phyloP scores from a whole-genome alignment of 2,329 filamentous ascomycete species.

The Ophiostoma tasmaniense region DNA sequence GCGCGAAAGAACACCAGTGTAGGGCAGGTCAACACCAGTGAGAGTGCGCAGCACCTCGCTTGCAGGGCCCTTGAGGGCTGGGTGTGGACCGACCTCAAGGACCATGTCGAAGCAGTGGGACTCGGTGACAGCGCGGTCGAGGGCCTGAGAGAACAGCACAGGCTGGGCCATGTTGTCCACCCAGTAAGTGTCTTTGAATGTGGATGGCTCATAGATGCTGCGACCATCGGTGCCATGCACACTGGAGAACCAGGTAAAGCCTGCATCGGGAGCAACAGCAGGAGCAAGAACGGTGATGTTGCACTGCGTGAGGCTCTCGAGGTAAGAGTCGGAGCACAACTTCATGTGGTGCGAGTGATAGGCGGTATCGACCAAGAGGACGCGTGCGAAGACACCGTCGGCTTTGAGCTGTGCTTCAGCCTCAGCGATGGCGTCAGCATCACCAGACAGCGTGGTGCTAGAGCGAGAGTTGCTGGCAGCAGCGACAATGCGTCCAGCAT shows the following conservation, averaged over 20 bases:
- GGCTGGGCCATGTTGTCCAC: constrained; percentile 26
- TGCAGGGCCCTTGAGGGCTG: constrained; percentile 23
- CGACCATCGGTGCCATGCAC: constrained; percentile 26
- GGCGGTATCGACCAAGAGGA: constrained; percentile 36
- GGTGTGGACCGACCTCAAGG: constrained; percentile 27
- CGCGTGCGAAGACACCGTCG: constrained; percentile 28
- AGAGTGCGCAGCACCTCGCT: constrained; percentile 22
- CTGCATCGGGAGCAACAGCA: constrained; percentile 15
- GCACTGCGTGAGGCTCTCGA: constrained; percentile 25
- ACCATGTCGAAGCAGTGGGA: constrained; percentile 17
- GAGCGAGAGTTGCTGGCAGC: constrained; percentile 28
- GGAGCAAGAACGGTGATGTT: constrained; percentile 21
- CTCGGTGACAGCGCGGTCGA: constrained; percentile 15
- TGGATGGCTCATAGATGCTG: constrained; percentile 13
- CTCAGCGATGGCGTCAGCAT: constrained; percentile 25
- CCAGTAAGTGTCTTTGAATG: constrained; percentile 26
- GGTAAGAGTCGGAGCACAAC: constrained; percentile 28
- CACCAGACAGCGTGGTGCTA: constrained; percentile 32
- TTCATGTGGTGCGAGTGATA: constrained; percentile 45
- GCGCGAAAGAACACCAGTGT: constrained; percentile 15
- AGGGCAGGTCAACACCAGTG: constrained; percentile 18
- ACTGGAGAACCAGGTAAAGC: constrained; percentile 34
- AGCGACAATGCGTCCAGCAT: constrained; percentile 25
- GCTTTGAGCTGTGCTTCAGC: constrained; percentile 21
- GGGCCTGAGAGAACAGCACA: constrained; percentile 25